A percentile compares a stretch with the other conserved stretches of the same genome.
phyloP scores from a whole-genome alignment of 176 grass and related monocot genomes.

The Coix lacrymajobi region DNA sequence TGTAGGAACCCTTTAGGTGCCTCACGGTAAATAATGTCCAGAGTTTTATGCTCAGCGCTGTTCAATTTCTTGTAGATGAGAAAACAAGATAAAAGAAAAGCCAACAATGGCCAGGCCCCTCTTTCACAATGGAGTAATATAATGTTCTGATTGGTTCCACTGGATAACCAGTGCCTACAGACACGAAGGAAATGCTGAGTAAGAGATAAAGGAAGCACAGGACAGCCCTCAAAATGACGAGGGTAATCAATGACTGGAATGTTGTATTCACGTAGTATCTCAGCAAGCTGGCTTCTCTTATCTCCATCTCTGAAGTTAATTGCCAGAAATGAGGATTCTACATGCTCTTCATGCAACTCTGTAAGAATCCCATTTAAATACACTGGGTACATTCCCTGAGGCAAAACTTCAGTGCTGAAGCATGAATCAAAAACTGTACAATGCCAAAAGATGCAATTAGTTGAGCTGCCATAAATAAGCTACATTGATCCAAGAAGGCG shows the following conservation, averaged over 20 bases:
- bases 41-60: constrained; percentile 71
- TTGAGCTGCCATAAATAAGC: background rate
- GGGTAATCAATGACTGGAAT: constrained; percentile 91
- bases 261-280: constrained; percentile 67
- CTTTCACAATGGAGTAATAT: constrained; percentile 92
- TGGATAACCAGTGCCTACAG: constrained; percentile 74
- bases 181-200: constrained; percentile 86
- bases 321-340: constrained; percentile 76
- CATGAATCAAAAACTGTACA: constrained; percentile 97
- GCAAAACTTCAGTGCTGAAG: constrained; percentile 93
- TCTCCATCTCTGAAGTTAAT: constrained; percentile 97
- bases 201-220: constrained; percentile 85
- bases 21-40: constrained; percentile 88
- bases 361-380: constrained; percentile 86
- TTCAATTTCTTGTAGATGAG: constrained; percentile 89
- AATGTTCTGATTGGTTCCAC: constrained; percentile 71
- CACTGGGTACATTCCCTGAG: constrained; percentile 73
- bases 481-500: background rate
- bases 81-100: constrained; percentile 86
- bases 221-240: constrained; percentile 93
- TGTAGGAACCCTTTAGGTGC: constrained; percentile 91
- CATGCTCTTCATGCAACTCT: constrained; percentile 80
- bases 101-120: constrained; percentile 89
- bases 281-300: constrained; percentile 79
- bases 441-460: constrained; percentile 29